Evolutionary conservation across 306 rosid genomes (phyloP).

Genomic region (peach (Prunus persica)): DNA sequence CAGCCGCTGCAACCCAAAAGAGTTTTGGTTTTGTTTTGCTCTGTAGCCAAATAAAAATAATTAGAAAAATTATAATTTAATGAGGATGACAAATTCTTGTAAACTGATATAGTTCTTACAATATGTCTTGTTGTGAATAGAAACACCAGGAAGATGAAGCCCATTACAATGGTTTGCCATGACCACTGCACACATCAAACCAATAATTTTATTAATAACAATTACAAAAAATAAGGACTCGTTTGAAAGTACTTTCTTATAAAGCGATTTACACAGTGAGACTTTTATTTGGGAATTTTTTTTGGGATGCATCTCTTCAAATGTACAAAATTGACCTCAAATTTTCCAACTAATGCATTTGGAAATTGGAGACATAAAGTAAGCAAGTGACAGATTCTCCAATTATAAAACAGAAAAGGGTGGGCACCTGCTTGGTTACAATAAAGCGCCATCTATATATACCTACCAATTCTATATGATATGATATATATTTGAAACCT

Average conservation of each 20-base stretch:
- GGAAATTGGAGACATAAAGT: background rate
- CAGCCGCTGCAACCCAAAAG: slow-evolving; percentile 92
- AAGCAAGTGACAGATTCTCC: slow-evolving; percentile 8
- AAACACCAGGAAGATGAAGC: slow-evolving; percentile 59
- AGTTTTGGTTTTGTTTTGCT: slow-evolving; percentile 77
- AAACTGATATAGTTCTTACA: slow-evolving; percentile 44
- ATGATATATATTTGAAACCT: slow-evolving; percentile 8
- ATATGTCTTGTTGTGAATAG: slow-evolving; percentile 70
- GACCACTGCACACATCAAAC: slow-evolving; percentile 72
- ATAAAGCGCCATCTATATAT: slow-evolving; percentile 14
- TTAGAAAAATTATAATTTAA: background rate
- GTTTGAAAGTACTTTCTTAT: background rate
- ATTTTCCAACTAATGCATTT: slow-evolving; percentile 1
- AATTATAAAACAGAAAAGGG: background rate
- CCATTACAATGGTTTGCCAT: slow-evolving; percentile 81
- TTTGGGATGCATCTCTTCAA: too few relatives aligned
- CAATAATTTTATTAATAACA: too few relatives aligned
- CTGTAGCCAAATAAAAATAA: slow-evolving; percentile 32
- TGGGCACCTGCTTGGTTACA: slow-evolving; percentile 33
- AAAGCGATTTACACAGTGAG: background rate
- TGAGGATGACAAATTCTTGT: background rate
- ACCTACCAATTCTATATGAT: background rate
- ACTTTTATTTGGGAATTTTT: background rate
- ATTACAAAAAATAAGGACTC: background rate
- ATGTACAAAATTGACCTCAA: background rate